Base-by-base conservation (phyloP, 2,329 filamentous ascomycete genomes). In the Aaosphaeria pasadenensis region DNA sequence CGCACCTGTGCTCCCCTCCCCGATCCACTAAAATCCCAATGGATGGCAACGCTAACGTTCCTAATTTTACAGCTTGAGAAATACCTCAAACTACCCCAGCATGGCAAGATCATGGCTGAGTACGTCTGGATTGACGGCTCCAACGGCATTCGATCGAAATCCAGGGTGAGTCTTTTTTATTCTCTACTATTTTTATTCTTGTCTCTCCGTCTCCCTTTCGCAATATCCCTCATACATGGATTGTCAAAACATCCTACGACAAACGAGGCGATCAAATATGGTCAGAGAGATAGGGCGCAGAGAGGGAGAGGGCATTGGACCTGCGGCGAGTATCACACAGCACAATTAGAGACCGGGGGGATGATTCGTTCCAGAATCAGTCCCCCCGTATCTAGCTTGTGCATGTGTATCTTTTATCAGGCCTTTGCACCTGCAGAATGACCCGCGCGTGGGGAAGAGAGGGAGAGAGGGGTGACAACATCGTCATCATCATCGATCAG, bases 111-210 rank as follows among this genome's bases (percentile, higher is more conserved):
- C 70, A 94, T 96, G 75, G 92, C 91, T 69, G 92, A 96, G 79
- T 96, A 96, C 77, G 85, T 96, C 80, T 96, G 92, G 92, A 87
- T 96, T 71, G 91, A 96, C 70, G 80, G 88, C 58, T 75, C 77
- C 58, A 91, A 91, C 71, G 86, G 87, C 67, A 82, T 89, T 63
- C 91, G 94, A 67, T 96, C 91, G 72, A 99, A 97, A 81, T 92
- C 88, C 70, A 95, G 91, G 83, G 92, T 96, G 81, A 81, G 89
- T 57, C 49, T 57, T 53, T 53, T 57, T 52, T 52, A 30, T 39
- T 13, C 29, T 3, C 7, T 43, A 4, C 41, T 4, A 30, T 29
- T 42, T 46, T 31, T 33, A 43, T 46, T 30, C 4, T 24, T 2
- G 2, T 17, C 39, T 13, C 39, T 36, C 11, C 39, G 39, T 40